Percentiles rank a stretch among this genome's conserved stretches.
Evolutionary conservation across 2,329 filamentous ascomycete genomes (phyloP).

Genomic region (Cladosporium sphaerospermum): DNA sequence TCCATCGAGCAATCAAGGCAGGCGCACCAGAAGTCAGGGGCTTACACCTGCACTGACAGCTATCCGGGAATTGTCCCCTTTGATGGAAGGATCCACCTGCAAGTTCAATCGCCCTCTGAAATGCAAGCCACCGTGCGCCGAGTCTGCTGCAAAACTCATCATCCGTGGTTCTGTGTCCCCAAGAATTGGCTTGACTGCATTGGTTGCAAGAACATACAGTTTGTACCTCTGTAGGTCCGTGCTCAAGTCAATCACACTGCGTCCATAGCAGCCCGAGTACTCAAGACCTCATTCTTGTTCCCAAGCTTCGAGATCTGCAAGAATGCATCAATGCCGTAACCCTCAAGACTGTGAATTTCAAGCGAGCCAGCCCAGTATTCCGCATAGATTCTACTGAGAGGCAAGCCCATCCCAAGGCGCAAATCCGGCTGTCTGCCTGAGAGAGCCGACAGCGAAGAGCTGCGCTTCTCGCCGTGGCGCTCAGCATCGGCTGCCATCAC

Average conservation of each 20-base stretch:
- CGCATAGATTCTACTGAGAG: constrained; percentile 88
- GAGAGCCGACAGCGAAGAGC: constrained; percentile 70
- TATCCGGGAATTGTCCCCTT: too few species aligned
- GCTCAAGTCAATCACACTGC: constrained; percentile 32
- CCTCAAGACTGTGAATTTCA: constrained; percentile 85
- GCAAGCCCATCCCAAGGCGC: constrained; percentile 84
- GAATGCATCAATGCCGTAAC: constrained; percentile 93
- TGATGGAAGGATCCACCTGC: too few species aligned
- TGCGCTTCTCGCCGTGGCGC: constrained; percentile 32
- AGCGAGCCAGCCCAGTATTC: constrained; percentile 97
- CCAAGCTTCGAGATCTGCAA: constrained; percentile 92
- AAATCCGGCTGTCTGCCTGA: constrained; percentile 80
- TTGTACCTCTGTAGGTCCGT: too few species aligned
- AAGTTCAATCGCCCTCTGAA: too few species aligned
- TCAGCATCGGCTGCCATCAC: not conserved
- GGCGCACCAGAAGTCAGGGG: too few species aligned
- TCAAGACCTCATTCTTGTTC: constrained; percentile 95
- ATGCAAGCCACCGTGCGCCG: too few species aligned
- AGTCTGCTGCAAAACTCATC: too few species aligned
- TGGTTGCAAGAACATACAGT: too few species aligned
- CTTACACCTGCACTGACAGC: too few species aligned
- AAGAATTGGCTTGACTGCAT: too few species aligned
- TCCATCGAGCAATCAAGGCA: too few species aligned
- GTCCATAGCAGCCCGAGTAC: constrained; percentile 48
- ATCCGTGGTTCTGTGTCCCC: too few species aligned